Base-by-base conservation (phyloP, 2,329 filamentous ascomycete species). In the Ophiostoma novo-ulmi region DNA sequence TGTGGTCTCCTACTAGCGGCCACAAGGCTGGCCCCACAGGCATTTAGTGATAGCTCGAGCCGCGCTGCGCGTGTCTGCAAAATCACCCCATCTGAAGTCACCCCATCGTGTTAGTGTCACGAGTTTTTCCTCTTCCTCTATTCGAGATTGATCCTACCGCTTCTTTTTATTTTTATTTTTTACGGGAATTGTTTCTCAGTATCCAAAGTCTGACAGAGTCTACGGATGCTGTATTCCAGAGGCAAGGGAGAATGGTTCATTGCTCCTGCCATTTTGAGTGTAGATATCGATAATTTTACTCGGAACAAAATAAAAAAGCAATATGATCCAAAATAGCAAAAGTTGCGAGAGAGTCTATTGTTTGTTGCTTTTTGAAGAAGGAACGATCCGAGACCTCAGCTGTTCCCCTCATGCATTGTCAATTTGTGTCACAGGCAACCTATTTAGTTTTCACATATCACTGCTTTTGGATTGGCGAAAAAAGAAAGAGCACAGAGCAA, bases 11-110 rank as follows among this genome's bases (percentile, higher is more conserved):
- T 31, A 31, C 31, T n/a, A 8, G 52, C 14, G 14, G 36, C 26
- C 63, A 65, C 20, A 38, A 26, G 52, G 52, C 52, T 63, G 58
- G 58, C 58, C 58, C 58, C 58, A 63, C 52, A 26, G n/a, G n/a
- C 7, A 2, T 31, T 31, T 31, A 31, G 31, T 31, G 31, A 31
- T 31, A 48, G 5, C 44, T 17, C 44, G 17, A 39, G 38, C 11
- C 44, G 44, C 44, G 36, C 63, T 10, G 63, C 31, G 36, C n/a
- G 63, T 39, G 17, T n/a, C 35, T n/a, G 63, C 35, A 10, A 38
- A 39, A 65, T 39, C 63, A 65, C 63, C 35, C 36, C 58, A 63
- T 63, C 2, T 63, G 11, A 63, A 35, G 58, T 63, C 58, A 63
- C 26, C 58, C 58, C 58, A 63, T 63, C 35, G 44, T 48, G 26